phyloP scores from a whole-genome alignment of 768 basidiomycete species.

The Lactifluus hygrophoroides region DNA sequence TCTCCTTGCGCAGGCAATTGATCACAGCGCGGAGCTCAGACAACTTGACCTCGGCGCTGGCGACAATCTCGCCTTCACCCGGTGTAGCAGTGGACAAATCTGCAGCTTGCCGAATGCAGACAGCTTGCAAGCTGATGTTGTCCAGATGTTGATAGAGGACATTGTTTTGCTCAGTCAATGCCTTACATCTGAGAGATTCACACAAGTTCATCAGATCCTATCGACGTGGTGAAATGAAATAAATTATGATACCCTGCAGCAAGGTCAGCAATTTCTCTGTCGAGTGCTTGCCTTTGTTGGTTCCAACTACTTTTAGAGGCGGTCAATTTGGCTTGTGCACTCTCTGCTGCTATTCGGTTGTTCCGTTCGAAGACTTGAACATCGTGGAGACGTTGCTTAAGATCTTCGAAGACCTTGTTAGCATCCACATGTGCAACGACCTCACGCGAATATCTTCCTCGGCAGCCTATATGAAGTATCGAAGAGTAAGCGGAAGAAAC shows the following conservation, averaged over 20 bases:
- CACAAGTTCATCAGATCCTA: neutral
- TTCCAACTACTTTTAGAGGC: slow-evolving; percentile 75
- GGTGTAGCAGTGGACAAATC: slow-evolving; percentile 35
- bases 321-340: slow-evolving; percentile 61
- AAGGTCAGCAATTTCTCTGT: slow-evolving; percentile 70
- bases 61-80: slow-evolving; percentile 38
- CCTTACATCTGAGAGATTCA: slow-evolving; percentile 46
- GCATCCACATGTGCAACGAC: slow-evolving; percentile 81
- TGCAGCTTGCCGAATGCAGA: slow-evolving; percentile 64
- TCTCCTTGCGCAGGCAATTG: slow-evolving; percentile 78
- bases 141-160: slow-evolving; percentile 80
- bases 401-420: slow-evolving; percentile 57
- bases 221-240: neutral
- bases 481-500: neutral
- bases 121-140: slow-evolving; percentile 71
- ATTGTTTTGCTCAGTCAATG: slow-evolving; percentile 66
- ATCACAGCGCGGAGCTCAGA: slow-evolving; percentile 72
- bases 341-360: slow-evolving; percentile 54
- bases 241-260: slow-evolving; percentile 48
- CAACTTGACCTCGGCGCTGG: slow-evolving; percentile 53
- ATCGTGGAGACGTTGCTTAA: slow-evolving; percentile 53
- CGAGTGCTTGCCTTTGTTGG: slow-evolving; percentile 65
- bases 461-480: slow-evolving; percentile 40
- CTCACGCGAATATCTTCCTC: slow-evolving; percentile 78
- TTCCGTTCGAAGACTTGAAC: slow-evolving; percentile 50